phyloP scores from a whole-genome alignment of 1,139 yeast species.

The Blastobotrys ciferrii region DNA sequence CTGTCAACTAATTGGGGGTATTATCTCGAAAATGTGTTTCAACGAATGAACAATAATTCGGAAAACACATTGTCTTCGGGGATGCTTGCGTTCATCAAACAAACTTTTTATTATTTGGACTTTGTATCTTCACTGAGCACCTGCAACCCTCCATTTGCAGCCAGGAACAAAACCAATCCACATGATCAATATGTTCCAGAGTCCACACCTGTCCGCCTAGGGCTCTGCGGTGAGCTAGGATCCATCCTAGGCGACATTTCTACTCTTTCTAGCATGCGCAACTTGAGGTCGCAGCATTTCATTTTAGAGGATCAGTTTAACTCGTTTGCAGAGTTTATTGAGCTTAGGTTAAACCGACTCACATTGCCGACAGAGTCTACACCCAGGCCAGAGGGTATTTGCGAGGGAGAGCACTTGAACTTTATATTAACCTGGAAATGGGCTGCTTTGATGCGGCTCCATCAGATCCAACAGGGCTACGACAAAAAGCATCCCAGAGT shows the following conservation, averaged over 20 bases:
- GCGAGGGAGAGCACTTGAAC: slow-evolving; percentile 5
- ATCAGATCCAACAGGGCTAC: slow-evolving; percentile 6
- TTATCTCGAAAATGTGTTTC: slow-evolving; percentile 1
- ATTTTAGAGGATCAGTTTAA: slow-evolving; percentile 6
- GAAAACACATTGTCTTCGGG: neutral
- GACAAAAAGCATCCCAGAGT: slow-evolving; percentile 4
- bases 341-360: slow-evolving; percentile 3
- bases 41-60: slow-evolving; percentile 1
- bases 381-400: slow-evolving; percentile 1
- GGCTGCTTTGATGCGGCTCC: slow-evolving; percentile 6
- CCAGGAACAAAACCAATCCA: neutral
- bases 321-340: slow-evolving; percentile 6
- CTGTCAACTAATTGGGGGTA: slow-evolving; percentile 5
- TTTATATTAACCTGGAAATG: slow-evolving; percentile 5
- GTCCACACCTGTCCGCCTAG: neutral
- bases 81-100: slow-evolving; percentile 1
- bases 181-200: neutral
- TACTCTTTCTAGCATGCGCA: slow-evolving; percentile 1
- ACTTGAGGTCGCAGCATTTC: slow-evolving; percentile 3
- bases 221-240: slow-evolving; percentile 6
- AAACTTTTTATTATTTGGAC: slow-evolving; percentile 6
- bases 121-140: slow-evolving; percentile 4
- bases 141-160: slow-evolving; percentile 5
- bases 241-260: slow-evolving; percentile 8
- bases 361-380: neutral